Percentiles rank a stretch among this genome's conserved stretches.
phyloP scores from a whole-genome alignment of 1,284 basidiomycete genomes.

The Heliocybe sulcata region DNA sequence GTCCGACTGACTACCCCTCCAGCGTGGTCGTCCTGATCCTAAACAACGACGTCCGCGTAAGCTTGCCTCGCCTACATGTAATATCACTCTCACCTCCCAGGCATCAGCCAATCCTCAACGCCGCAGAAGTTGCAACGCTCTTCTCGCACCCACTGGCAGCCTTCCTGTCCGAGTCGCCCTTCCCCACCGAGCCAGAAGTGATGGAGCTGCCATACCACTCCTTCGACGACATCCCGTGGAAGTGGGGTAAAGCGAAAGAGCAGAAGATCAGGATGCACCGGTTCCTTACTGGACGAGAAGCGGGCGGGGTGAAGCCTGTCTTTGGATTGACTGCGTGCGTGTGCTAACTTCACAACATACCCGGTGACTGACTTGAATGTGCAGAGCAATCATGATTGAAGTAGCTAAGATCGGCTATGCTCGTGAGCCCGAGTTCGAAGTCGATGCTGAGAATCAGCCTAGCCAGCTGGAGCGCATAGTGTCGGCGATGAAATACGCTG shows the following conservation, averaged over 20 bases:
- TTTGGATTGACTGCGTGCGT: slow-evolving; percentile 76
- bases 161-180: slow-evolving; percentile 61
- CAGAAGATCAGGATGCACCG: slow-evolving; percentile 51
- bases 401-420: slow-evolving; percentile 63
- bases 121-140: slow-evolving; percentile 67
- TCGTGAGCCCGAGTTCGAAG: slow-evolving; percentile 55
- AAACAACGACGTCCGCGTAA: slow-evolving; percentile 58
- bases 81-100: slow-evolving; percentile 1
- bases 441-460: slow-evolving; percentile 48
- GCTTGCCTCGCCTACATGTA: slow-evolving; percentile 1
- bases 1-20: no score
- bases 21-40: slow-evolving; percentile 80
- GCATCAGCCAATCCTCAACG: slow-evolving; percentile 68
- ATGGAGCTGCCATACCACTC: slow-evolving; percentile 62
- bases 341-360: no score
- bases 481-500: slow-evolving; percentile 40
- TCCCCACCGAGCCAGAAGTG: slow-evolving; percentile 46
- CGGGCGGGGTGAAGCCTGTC: slow-evolving; percentile 74
- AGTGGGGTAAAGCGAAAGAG: neutral
- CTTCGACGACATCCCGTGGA: slow-evolving; percentile 44
- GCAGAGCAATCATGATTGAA: slow-evolving; percentile 67
- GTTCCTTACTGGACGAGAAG: slow-evolving; percentile 79
- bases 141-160: slow-evolving; percentile 78
- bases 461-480: slow-evolving; percentile 51
- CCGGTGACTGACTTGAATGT: neutral